These are phyloP conservation scores for Celoporthe dispersa DNA, from an alignment of 2,329 filamentous ascomycete species.

Conservation along the genomic window DNA sequence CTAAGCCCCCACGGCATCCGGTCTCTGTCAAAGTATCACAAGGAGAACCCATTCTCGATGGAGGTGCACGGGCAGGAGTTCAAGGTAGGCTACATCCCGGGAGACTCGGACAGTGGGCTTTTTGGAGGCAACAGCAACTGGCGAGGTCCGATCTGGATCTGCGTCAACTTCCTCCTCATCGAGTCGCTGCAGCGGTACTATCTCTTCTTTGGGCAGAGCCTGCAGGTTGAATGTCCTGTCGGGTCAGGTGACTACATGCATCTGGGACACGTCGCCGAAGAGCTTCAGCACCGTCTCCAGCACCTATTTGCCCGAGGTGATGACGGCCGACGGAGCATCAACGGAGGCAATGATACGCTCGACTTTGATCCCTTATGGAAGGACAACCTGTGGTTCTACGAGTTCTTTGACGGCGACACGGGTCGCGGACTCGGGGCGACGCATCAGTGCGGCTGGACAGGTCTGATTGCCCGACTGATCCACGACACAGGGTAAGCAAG, in stretches of 20 bases:
- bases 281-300: conserved; percentile 91
- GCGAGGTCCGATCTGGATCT: conserved; percentile 94
- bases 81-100: conserved; percentile 85
- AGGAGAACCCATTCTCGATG: conserved; percentile 91
- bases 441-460: conserved; percentile 97
- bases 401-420: conserved; percentile 94
- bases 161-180: conserved; percentile 92
- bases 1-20: conserved; percentile 88
- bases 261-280: conserved; percentile 89
- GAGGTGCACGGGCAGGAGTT: conserved; percentile 92
- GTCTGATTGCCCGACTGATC: conserved; percentile 93
- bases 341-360: conserved; percentile 80
- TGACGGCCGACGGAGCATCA: conserved; percentile 85
- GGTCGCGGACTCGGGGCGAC: conserved; percentile 88
- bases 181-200: conserved; percentile 95
- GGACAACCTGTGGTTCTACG: conserved; percentile 93
- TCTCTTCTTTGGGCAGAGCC: conserved; percentile 88
- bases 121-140: conserved; percentile 99
- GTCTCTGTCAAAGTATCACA: conserved; percentile 89
- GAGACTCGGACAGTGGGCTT: conserved; percentile 93
- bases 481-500: conserved; percentile 87
- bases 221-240: conserved; percentile 92
- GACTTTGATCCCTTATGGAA: conserved; percentile 95
- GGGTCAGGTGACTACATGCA: conserved; percentile 96
- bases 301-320: conserved; percentile 87